These are phyloP conservation scores for Diospyros kaki DNA, from an alignment of 148 eudicot species.

Conservation along the genomic window DNA sequence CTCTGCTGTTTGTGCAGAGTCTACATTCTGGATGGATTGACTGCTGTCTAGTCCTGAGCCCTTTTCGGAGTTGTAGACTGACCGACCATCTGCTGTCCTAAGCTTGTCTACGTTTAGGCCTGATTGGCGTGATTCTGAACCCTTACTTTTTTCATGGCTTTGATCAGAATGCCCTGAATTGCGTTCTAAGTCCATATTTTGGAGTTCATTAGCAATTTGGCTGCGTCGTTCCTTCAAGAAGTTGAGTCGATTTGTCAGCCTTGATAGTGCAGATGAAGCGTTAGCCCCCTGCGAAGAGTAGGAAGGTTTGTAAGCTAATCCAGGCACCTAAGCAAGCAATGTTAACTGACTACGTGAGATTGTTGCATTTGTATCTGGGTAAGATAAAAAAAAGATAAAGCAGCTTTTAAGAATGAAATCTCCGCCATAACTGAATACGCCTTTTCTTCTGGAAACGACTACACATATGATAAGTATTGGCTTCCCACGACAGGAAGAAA, in stretches of 20 bases:
- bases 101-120: constrained; percentile 25
- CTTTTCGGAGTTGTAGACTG: constrained; percentile 19
- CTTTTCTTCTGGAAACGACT: neutral
- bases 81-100: constrained; percentile 24
- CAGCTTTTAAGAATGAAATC: neutral
- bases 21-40: constrained; percentile 15
- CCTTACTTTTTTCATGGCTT: constrained; percentile 16
- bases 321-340: neutral
- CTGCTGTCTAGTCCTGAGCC: constrained; percentile 11
- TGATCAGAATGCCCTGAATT: constrained; percentile 25
- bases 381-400: neutral
- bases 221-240: constrained; percentile 80
- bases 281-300: constrained; percentile 44
- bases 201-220: constrained; percentile 68
- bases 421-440: no score
- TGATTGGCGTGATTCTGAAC: constrained; percentile 8
- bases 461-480: neutral
- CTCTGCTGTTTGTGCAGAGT: constrained; percentile 16
- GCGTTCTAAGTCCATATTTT: constrained; percentile 54
- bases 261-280: constrained; percentile 64
- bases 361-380: neutral
- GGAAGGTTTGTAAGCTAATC: neutral
- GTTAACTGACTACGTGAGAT: neutral
- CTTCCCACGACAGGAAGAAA: no score
- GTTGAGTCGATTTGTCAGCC: constrained; percentile 77